phyloP scores from a whole-genome alignment of 495 filamentous ascomycete genomes.

The Saxophila tyrrhenica region DNA sequence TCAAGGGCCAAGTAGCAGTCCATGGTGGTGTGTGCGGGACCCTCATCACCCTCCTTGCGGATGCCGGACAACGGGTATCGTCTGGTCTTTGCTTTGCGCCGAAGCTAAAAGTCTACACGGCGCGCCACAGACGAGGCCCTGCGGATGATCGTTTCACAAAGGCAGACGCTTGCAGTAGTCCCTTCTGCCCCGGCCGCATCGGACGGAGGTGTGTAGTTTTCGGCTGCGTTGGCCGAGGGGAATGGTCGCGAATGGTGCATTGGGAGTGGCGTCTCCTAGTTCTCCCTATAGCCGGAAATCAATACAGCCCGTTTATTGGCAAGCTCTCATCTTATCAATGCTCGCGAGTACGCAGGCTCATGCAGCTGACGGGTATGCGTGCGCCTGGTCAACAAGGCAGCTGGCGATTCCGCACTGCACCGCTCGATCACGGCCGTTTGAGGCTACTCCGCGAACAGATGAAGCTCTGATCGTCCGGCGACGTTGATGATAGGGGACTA shows the following conservation, averaged over 20 bases:
- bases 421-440: not conserved
- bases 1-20: not conserved
- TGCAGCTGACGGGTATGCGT: not conserved
- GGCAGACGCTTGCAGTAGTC: not conserved
- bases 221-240: not conserved
- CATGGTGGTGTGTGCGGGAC: not conserved
- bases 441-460: not conserved
- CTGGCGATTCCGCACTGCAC: no score
- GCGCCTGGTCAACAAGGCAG: not conserved
- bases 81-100: not conserved
- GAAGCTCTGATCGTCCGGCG: not conserved
- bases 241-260: not conserved
- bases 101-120: not conserved
- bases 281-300: not conserved
- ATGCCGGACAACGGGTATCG: not conserved
- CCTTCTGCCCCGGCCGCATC: not conserved
- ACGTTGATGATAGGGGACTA: not conserved
- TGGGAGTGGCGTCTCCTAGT: not conserved
- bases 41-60: constrained; percentile 4
- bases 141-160: not conserved
- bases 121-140: not conserved
- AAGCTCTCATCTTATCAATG: not conserved
- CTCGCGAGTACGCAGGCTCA: not conserved
- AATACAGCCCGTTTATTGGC: not conserved
- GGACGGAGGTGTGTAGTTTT: not conserved